Percentiles rank a stretch among this genome's conserved stretches.
Conservation (phyloP, 495 filamentous ascomycete species). For the Xylaria grammica region DNA sequence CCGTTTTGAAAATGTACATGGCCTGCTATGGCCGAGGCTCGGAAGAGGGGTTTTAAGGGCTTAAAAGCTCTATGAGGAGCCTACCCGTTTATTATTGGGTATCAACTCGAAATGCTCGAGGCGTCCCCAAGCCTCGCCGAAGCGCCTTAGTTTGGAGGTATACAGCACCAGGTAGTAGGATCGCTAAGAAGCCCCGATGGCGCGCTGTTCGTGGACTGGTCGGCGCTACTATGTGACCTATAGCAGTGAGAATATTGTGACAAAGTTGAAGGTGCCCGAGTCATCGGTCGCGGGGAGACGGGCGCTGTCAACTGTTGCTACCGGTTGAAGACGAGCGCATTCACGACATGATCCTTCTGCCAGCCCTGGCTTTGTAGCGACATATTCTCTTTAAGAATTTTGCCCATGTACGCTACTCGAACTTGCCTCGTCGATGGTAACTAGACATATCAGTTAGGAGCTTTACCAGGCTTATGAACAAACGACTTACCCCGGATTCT, state of each 20-base stretch:
- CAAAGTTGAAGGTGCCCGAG: conserved; percentile 3
- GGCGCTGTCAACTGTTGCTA: conserved; percentile 35
- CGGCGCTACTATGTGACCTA: background rate
- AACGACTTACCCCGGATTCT: conserved; percentile 64
- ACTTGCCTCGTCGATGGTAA: conserved; percentile 61
- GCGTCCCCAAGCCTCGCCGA: background rate
- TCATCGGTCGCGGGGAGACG: conserved; percentile 6
- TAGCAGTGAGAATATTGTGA: background rate
- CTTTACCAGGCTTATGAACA: background rate
- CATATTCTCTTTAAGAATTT: conserved; percentile 70
- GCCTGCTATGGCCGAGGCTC: background rate
- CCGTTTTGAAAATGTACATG: background rate
- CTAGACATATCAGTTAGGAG: conserved; percentile 36
- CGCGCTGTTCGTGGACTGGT: background rate
- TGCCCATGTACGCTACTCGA: conserved; percentile 78
- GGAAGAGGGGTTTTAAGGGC: background rate
- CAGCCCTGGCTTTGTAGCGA: conserved; percentile 73
- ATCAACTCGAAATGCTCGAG: background rate
- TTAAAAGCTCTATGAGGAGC: background rate
- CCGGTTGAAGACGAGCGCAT: conserved; percentile 72
- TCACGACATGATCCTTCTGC: conserved; percentile 76
- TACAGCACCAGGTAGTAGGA: background rate
- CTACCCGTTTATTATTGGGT: background rate
- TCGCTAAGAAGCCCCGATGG: background rate
- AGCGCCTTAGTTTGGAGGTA: background rate